Evolutionary conservation across 495 filamentous ascomycete species (phyloP).

Genomic region (Astrocystis sublimbata): DNA sequence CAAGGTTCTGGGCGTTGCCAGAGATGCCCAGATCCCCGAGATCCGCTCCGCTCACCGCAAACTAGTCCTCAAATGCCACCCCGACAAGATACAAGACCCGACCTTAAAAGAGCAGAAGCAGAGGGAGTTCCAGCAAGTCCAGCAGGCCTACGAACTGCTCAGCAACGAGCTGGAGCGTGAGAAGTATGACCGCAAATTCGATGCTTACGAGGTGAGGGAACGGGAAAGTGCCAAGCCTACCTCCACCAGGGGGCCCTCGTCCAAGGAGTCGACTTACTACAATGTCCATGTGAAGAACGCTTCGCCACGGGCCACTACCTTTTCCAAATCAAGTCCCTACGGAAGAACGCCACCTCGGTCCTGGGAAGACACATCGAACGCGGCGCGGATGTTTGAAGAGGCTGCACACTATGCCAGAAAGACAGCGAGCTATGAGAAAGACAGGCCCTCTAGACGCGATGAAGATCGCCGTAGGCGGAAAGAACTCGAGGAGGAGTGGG

Average conservation of each 20-base stretch:
- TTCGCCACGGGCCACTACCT: slow-evolving; percentile 29
- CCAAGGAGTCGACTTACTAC: slow-evolving; percentile 35
- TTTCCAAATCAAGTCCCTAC: slow-evolving; percentile 36
- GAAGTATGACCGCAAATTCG: slow-evolving; percentile 76
- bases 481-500: slow-evolving; percentile 41
- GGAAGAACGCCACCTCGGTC: slow-evolving; percentile 39
- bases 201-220: slow-evolving; percentile 50
- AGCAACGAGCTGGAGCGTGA: slow-evolving; percentile 71
- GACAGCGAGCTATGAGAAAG: slow-evolving; percentile 44
- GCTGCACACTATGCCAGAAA: slow-evolving; percentile 38
- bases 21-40: slow-evolving; percentile 68
- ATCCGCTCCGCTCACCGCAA: slow-evolving; percentile 87
- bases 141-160: slow-evolving; percentile 89
- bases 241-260: slow-evolving; percentile 33
- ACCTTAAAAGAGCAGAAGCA: slow-evolving; percentile 65
- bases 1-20: slow-evolving; percentile 72
- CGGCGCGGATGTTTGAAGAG: slow-evolving; percentile 35
- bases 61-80: slow-evolving; percentile 89
- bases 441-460: slow-evolving; percentile 42
- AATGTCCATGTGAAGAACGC: slow-evolving; percentile 31
- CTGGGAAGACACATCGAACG: slow-evolving; percentile 41
- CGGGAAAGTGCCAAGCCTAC: slow-evolving; percentile 41
- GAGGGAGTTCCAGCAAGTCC: slow-evolving; percentile 89
- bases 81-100: slow-evolving; percentile 86
- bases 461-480: slow-evolving; percentile 41